Evolutionary conservation across 306 rosid species (phyloP), one percentile per base, ranked within the genome.

Genomic region (Lablab purpureus): DNA sequence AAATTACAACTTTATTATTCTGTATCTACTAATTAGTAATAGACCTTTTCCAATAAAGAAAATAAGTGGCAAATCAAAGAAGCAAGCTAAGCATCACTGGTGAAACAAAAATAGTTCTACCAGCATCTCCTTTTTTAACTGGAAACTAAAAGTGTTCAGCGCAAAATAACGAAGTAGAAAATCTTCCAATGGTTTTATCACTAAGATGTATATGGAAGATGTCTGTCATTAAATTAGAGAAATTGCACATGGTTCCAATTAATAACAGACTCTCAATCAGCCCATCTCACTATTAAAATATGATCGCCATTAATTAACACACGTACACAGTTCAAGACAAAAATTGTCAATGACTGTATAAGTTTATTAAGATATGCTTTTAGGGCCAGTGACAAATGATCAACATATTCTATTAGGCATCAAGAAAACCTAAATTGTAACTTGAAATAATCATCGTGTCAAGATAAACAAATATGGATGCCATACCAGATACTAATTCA

Each of bases 261-360:
- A 54, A 65, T 22, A 71, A 46, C 46, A 71, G 79, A 13, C 63
- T 56, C 67, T 18, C 76, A 75, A 67, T 58, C 14, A 71, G 45
- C 59, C 59, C 30, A 67, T 74, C 55, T 47, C n/a, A 41, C 36
- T 11, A 54, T 51, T 40, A 17, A 52, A 17, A 63, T 10, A 34
- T 21, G n/a, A 32, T 37, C 10, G 30, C 15, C 15, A 36, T 52
- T 49, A 46, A 14, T 72, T 28, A 11, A 73, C 36, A 73, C 22
- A 11, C 49, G 41, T 19, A 55, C 51, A 6, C 5, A 0, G 43
- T 15, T 4, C 43, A 15, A 13, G 19, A 30, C 22, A 13, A 28
- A n/a, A 0, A 14, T 28, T 28, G 45, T 4, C 45, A 30, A 32
- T 30, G 23, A 17, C 2, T 17, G 43, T 15, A 15, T 28, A 30